Base-by-base conservation (phyloP, 2,329 filamentous ascomycete genomes). In the Pseudogymnoascus sp. region DNA sequence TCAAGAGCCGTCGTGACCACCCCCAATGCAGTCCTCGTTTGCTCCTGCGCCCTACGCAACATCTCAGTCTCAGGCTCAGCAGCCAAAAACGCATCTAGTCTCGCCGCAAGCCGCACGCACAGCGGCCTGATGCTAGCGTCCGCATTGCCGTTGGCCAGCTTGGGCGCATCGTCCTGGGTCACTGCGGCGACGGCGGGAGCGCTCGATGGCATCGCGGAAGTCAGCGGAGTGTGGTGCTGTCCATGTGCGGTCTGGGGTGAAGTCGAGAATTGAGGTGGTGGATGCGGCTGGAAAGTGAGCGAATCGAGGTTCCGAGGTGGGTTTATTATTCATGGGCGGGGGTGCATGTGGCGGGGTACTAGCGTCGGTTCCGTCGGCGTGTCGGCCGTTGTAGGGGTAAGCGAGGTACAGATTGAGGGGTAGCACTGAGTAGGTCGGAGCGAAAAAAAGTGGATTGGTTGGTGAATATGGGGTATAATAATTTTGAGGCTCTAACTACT, bases 1-100 rank as follows among this genome's bases (percentile, higher is more conserved):
- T 83, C 75, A 70, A 97, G 77, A 12, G 92, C 90, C 68, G 90
- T 82, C 63, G 84, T 81, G 62, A 97, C 85, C 20, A 96, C 85
- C 20, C 75, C 79, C 69, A 96, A 79, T 22, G 91, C 87, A 60
- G 83, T 78, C 63, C 84, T 82, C 50, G 89, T 88, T 77, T 94
- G 91, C 62, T 77, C 75, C 75, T 97, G 92, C 28, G 91, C 68
- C 12, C 60, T 58, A 61, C 60, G 66, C 62, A 73, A 61, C 14
- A 70, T 32, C 18, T 64, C 61, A 6, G 65, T 67, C 22, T 64
- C 58, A 0, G 64, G 61, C 54, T 71, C 65, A 34, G 62, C 61
- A 20, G 67, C 65, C 22, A 73, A 63, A 60, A 73, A 72, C 5
- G 62, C 62, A 64, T 69, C 66, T 30, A 73, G 62, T 35, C 62